A percentile compares a stretch with the other conserved stretches of the same genome.
Evolutionary conservation across 495 filamentous ascomycete genomes (phyloP).

Genomic region (Xylaria castorea): DNA sequence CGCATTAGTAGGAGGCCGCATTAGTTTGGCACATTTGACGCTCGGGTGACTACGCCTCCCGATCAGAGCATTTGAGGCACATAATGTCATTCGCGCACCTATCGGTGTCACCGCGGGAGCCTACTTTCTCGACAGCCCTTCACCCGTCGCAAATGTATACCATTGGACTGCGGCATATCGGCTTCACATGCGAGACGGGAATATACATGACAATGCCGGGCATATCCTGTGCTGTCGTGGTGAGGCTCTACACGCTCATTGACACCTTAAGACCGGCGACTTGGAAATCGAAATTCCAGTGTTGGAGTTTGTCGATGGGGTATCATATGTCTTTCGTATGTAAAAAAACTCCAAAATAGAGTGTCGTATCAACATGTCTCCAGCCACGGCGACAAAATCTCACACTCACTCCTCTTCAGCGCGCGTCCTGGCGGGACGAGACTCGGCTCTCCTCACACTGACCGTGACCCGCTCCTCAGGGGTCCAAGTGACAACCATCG

Average conservation of each 20-base stretch:
- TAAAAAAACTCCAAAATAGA: background rate
- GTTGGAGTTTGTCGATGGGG: background rate
- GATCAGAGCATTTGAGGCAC: background rate
- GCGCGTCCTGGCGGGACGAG: background rate
- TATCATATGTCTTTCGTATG: background rate
- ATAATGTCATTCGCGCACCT: background rate
- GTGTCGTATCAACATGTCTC: background rate
- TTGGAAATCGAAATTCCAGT: background rate
- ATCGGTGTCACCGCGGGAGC: background rate
- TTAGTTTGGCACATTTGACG: background rate
- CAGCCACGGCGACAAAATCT: background rate
- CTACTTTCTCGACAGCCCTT: background rate
- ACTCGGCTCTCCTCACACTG: slow-evolving; percentile 15
- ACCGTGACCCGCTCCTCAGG: slow-evolving; percentile 8
- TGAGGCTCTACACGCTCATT: background rate
- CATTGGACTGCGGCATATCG: background rate
- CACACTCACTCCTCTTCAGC: no score
- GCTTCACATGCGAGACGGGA: background rate
- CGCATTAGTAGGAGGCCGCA: background rate
- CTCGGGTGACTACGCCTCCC: background rate
- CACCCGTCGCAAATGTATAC: background rate
- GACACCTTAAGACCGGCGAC: background rate
- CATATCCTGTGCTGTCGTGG: background rate
- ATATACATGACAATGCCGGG: background rate
- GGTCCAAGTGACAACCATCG: slow-evolving; percentile 17